Evolutionary conservation across 2,329 filamentous ascomycete species (phyloP).

Genomic region (Verticillium nubilum): DNA sequence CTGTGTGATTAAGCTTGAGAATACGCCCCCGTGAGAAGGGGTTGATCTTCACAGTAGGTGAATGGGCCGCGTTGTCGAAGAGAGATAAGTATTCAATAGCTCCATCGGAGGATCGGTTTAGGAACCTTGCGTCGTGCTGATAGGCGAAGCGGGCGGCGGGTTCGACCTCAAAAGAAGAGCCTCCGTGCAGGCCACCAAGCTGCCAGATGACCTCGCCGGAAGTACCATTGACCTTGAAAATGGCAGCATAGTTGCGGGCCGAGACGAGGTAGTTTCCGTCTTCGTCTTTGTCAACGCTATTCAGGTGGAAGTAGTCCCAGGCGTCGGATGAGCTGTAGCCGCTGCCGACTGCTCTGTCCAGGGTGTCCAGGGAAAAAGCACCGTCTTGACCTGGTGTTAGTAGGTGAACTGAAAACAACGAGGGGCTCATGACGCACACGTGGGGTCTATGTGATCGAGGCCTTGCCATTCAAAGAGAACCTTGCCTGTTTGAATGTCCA

Average conservation of each 20-base stretch:
- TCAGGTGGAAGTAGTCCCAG: slow-evolving; percentile 32
- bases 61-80: slow-evolving; percentile 46
- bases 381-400: neutral
- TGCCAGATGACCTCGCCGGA: slow-evolving; percentile 47
- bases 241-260: slow-evolving; percentile 26
- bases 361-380: slow-evolving; percentile 5
- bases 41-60: neutral
- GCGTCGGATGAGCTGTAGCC: slow-evolving; percentile 22
- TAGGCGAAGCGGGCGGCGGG: slow-evolving; percentile 33
- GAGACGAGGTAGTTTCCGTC: slow-evolving; percentile 23
- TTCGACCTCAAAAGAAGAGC: slow-evolving; percentile 32
- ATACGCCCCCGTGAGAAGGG: slow-evolving; percentile 1
- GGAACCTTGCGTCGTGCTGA: slow-evolving; percentile 46
- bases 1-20: neutral
- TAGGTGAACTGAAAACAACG: neutral
- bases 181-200: slow-evolving; percentile 38
- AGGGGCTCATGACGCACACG: neutral
- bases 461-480: slow-evolving; percentile 42
- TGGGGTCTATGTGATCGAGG: slow-evolving; percentile 18
- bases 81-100: slow-evolving; percentile 42
- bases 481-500: slow-evolving; percentile 42
- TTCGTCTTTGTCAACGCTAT: slow-evolving; percentile 30
- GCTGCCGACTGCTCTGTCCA: slow-evolving; percentile 6
- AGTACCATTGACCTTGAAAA: slow-evolving; percentile 39
- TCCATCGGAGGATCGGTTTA: slow-evolving; percentile 24